Base-by-base conservation (phyloP, 2,329 filamentous ascomycete species). In the Fusarium sp. region DNA sequence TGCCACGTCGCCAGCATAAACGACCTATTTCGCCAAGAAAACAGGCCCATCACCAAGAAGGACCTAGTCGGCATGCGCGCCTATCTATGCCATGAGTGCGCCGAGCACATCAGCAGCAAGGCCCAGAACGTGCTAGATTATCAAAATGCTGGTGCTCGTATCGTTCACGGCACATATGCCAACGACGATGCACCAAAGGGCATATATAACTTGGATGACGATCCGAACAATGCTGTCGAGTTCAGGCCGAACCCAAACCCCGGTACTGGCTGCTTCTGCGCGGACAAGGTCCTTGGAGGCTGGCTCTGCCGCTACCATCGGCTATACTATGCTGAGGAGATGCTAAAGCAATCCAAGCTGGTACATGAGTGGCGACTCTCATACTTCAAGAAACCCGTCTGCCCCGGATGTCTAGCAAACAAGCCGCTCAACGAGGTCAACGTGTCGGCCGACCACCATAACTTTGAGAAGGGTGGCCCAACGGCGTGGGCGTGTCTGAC, bases 261-360 rank as follows among this genome's bases (percentile, higher is more conserved):
- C 3, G 38, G 77, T 2, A 82, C 80, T 9, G 81, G 81, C 1
- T 83, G 81, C 67, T 31, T 67, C 4, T 83, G 81, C 68, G 77
- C 67, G 4, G 50, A 64, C 29, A 82, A 81, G 62, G 57, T 83
- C 2, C 53, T 81, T 14, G 67, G 58, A 11, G 69, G 72, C 4
- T 68, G 68, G 3, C 69, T 83, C 5, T 83, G 81, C 73, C 68
- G 44, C 29, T 68, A 73, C 16, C 81, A 83, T 65, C 77, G 81
- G 0, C 56, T 77, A 6, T 55, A 72, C 29, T 75, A 77, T 60
- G 66, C 75, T 29, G 40, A 75, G 14, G 42, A 73, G 25, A 46
- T 76, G 34, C 57, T 78, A 31, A 23, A 59, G 2, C 72, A 73
- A 18, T 65, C 69, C n/a, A 51, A 42, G 4, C 20, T 61, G 27